Evolutionary conservation across 306 rosid species (phyloP).

Genomic region (Vigna nakashimae): DNA sequence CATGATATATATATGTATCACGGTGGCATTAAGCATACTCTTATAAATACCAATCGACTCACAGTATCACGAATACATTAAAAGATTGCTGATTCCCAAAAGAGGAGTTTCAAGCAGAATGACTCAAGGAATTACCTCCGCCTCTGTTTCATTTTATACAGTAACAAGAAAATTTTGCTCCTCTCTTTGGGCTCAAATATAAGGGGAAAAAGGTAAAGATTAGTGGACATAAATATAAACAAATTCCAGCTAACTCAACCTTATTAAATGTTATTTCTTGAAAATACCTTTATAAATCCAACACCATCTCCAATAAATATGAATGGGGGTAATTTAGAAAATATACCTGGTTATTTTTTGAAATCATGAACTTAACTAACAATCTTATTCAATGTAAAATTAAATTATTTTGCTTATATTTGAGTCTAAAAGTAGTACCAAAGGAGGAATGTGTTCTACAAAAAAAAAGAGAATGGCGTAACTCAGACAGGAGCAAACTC

Average conservation of each 20-base stretch:
- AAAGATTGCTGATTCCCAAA: not conserved
- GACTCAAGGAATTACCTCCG: not conserved
- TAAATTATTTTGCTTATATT: no score
- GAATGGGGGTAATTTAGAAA: no score
- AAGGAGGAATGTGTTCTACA: not conserved
- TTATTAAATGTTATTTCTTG: no score
- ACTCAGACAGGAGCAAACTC: constrained; percentile 14
- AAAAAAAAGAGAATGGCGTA: constrained; percentile 13
- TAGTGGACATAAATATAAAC: no score
- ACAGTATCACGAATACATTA: constrained; percentile 5
- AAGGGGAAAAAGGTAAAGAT: no score
- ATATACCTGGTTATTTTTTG: no score
- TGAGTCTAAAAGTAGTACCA: not conserved
- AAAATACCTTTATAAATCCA: no score
- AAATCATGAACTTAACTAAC: no score
- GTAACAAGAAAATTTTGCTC: not conserved
- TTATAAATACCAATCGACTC: constrained; percentile 12
- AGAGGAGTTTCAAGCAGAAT: constrained; percentile 6
- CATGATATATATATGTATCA: not conserved
- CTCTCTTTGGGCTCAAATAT: no score
- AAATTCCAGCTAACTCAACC: no score
- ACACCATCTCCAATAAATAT: no score
- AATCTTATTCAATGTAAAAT: no score
- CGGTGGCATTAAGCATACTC: not conserved
- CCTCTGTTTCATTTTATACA: constrained; percentile 10